Evolutionary conservation across 768 basidiomycete genomes (phyloP).

Genomic region (Xanthoconium purpureum): DNA sequence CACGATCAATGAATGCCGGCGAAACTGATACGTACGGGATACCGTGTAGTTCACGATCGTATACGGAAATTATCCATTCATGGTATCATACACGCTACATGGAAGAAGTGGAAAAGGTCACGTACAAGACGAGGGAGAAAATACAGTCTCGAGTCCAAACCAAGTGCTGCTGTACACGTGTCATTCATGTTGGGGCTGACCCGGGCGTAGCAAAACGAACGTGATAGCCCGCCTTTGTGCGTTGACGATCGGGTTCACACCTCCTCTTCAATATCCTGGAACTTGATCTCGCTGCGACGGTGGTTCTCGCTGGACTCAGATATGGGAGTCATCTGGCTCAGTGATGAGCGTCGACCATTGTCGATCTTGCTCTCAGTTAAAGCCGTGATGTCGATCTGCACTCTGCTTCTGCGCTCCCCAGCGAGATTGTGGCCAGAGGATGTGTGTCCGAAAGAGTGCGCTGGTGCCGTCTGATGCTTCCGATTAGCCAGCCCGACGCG

Average conservation of each 20-base stretch:
- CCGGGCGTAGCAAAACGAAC: not conserved
- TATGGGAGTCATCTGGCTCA: not conserved
- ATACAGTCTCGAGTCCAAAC: no score
- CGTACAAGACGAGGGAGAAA: no score
- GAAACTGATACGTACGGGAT: no score
- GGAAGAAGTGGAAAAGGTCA: no score
- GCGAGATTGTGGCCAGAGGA: not conserved
- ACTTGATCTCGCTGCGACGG: not conserved
- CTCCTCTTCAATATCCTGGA: not conserved
- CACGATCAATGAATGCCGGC: no score
- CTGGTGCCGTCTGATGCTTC: not conserved
- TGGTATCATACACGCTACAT: no score
- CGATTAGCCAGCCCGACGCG: conserved; percentile 29
- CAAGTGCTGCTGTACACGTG: no score
- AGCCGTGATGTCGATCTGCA: conserved; percentile 5
- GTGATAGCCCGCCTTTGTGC: no score
- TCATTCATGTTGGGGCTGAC: not conserved
- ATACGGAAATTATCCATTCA: no score
- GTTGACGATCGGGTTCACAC: not conserved
- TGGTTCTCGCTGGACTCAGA: not conserved
- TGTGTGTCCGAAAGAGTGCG: not conserved
- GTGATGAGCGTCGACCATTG: not conserved
- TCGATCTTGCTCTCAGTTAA: conserved; percentile 1
- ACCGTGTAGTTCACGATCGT: no score
- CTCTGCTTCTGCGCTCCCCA: not conserved